These are phyloP conservation scores for Kwoniella europaea DNA, from an alignment of 768 basidiomycete genomes.

Conservation along the genomic window DNA sequence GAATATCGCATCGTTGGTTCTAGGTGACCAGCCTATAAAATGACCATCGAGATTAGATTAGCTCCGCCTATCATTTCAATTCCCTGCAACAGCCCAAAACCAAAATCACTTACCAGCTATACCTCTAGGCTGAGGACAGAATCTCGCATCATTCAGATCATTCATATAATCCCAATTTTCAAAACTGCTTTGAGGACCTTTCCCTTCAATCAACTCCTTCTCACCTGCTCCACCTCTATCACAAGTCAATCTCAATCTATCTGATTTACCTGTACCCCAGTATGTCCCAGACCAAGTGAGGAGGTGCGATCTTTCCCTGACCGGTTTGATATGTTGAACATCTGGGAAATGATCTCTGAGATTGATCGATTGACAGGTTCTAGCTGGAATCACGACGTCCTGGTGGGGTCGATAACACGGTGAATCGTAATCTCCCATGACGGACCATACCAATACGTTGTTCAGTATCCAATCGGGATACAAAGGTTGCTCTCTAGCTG, in stretches of 20 bases:
- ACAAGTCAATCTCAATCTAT: slow-evolving; percentile 52
- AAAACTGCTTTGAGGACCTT: slow-evolving; percentile 46
- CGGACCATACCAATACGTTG: slow-evolving; percentile 53
- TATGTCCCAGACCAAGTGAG: slow-evolving; percentile 55
- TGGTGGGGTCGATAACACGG: slow-evolving; percentile 58
- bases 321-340: slow-evolving; percentile 44
- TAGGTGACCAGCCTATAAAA: slow-evolving; percentile 58
- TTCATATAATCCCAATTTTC: slow-evolving; percentile 55
- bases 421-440: slow-evolving; percentile 58
- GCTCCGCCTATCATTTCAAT: background rate
- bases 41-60: slow-evolving; percentile 5
- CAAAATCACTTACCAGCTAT: slow-evolving; percentile 47
- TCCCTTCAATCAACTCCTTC: slow-evolving; percentile 41
- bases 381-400: slow-evolving; percentile 57
- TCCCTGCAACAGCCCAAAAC: too few relatives aligned
- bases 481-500: slow-evolving; percentile 40
- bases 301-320: slow-evolving; percentile 43
- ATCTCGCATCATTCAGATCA: slow-evolving; percentile 50
- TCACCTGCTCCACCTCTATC: slow-evolving; percentile 45
- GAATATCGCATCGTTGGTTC: slow-evolving; percentile 59
- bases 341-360: slow-evolving; percentile 48
- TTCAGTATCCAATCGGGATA: slow-evolving; percentile 51
- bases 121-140: slow-evolving; percentile 56
- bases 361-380: slow-evolving; percentile 49
- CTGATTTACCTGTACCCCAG: slow-evolving; percentile 58